phyloP scores from a whole-genome alignment of 169 alveolate species.

The Plasmodium malariae region DNA sequence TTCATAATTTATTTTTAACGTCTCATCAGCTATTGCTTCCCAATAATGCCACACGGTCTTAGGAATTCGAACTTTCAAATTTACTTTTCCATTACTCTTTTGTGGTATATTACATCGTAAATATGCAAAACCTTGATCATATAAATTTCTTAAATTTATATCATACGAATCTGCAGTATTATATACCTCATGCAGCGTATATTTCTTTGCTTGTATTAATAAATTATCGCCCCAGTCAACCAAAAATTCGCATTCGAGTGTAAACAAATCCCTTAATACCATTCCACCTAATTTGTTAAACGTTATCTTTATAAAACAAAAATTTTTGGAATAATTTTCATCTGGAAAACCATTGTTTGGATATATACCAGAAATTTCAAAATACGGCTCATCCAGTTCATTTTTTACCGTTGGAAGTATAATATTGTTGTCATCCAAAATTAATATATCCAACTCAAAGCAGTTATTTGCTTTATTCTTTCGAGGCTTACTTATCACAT shows the following conservation, averaged over 20 bases:
- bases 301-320: conserved; percentile 79
- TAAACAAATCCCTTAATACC: conserved; percentile 81
- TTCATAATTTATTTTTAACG: conserved; percentile 76
- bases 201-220: conserved; percentile 81
- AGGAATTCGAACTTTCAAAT: conserved; percentile 79
- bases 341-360: conserved; percentile 77
- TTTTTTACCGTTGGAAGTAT: conserved; percentile 57
- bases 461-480: conserved; percentile 20
- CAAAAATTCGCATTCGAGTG: conserved; percentile 81
- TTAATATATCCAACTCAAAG: conserved; percentile 48
- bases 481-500: conserved; percentile 65
- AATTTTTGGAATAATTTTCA: conserved; percentile 76
- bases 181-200: conserved; percentile 79
- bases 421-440: conserved; percentile 57
- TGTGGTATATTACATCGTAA: conserved; percentile 80
- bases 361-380: conserved; percentile 78
- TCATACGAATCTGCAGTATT: conserved; percentile 77
- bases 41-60: conserved; percentile 84
- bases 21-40: conserved; percentile 81
- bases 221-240: conserved; percentile 86
- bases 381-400: conserved; percentile 80
- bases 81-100: conserved; percentile 79
- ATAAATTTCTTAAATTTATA: conserved; percentile 77
- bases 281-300: conserved; percentile 82
- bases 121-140: conserved; percentile 84